Evolutionary conservation across 163 green algal genomes (phyloP).

Genomic region (Trebouxia gelatinosa): DNA sequence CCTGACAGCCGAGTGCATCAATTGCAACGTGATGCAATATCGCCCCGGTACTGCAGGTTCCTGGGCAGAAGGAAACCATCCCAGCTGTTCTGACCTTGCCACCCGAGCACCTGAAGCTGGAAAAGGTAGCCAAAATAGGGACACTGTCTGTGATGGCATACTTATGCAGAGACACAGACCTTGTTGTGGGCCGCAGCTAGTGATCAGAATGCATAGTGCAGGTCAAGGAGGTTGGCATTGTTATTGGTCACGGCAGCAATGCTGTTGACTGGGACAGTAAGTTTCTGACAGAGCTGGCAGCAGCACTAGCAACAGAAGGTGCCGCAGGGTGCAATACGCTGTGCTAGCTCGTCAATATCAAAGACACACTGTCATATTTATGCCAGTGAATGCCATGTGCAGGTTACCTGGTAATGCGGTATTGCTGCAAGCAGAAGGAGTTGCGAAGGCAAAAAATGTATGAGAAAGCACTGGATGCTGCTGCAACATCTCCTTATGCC

Average conservation of each 20-base stretch:
- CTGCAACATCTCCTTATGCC: conserved; percentile 61
- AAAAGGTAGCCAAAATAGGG: conserved; percentile 38
- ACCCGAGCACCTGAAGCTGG: conserved; percentile 39
- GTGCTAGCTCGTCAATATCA: no score
- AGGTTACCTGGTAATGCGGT: conserved; percentile 59
- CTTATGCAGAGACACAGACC: not conserved
- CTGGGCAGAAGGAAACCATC: conserved; percentile 36
- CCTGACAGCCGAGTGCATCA: not conserved
- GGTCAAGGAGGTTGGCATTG: conserved; percentile 50
- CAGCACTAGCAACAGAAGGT: conserved; percentile 52
- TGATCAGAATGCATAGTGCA: not conserved
- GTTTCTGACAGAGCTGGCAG: conserved; percentile 56
- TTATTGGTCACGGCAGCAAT: conserved; percentile 57
- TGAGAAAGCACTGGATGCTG: conserved; percentile 62
- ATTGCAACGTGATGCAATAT: no score
- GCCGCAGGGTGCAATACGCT: no score
- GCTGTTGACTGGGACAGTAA: conserved; percentile 55
- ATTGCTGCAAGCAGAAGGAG: conserved; percentile 51
- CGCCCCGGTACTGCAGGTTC: conserved; percentile 37
- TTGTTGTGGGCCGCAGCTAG: no score
- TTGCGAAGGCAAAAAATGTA: conserved; percentile 50
- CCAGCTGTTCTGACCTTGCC: conserved; percentile 50
- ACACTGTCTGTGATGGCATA: not conserved
- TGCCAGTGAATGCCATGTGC: not conserved
- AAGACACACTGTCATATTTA: not conserved